A percentile compares a stretch with the other conserved stretches of the same genome.
phyloP scores from a whole-genome alignment of 176 grass and related monocot species.

The Zea mays region DNA sequence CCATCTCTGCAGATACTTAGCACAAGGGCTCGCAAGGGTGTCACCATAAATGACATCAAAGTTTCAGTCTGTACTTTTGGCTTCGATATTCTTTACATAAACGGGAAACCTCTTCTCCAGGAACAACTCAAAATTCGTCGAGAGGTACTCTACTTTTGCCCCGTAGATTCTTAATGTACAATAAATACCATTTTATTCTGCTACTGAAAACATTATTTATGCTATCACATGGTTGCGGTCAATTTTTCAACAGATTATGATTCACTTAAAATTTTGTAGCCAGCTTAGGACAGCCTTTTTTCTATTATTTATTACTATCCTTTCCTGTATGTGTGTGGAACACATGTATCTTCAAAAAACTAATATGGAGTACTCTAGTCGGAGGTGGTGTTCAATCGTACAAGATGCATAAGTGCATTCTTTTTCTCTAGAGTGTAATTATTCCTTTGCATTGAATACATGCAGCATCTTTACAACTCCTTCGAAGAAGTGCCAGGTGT shows the following conservation, averaged over 20 bases:
- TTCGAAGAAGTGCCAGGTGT: constrained; percentile 88
- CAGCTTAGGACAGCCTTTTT: neutral
- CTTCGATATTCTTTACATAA: constrained; percentile 97
- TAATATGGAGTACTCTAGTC: neutral
- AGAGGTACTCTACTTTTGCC: constrained; percentile 57
- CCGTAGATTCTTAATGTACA: constrained; percentile 28
- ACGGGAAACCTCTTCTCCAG: constrained; percentile 79
- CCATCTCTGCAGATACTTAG: constrained; percentile 79
- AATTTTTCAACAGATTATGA: neutral
- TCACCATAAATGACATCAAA: constrained; percentile 97
- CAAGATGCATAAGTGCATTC: constrained; percentile 2
- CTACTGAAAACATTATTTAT: constrained; percentile 15
- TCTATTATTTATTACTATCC: constrained; percentile 6
- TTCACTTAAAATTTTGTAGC: constrained; percentile 2
- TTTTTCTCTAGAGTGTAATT: constrained; percentile 35
- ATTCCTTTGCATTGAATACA: constrained; percentile 33
- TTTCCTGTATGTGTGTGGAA: neutral
- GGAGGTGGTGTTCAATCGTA: neutral
- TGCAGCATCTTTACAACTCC: constrained; percentile 88
- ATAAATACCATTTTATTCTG: constrained; percentile 29
- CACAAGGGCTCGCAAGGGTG: constrained; percentile 90
- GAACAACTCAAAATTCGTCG: constrained; percentile 94
- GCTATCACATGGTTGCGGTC: neutral
- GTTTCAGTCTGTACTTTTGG: constrained; percentile 91
- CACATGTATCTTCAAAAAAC: constrained; percentile 1